Evolutionary conservation across 257 asterid species (phyloP).

Genomic region (Sherardia arvensis): DNA sequence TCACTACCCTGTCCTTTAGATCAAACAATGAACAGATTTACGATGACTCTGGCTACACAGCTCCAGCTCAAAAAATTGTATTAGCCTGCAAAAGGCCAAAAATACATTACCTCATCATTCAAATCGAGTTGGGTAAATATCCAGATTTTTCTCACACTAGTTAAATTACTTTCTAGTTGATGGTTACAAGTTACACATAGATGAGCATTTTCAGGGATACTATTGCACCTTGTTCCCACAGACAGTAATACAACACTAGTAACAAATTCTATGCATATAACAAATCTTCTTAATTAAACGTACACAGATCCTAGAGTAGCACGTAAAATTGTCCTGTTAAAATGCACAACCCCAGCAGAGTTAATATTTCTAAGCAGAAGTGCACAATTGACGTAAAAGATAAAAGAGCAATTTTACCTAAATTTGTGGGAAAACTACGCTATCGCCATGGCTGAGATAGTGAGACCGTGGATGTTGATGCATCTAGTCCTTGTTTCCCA

Average conservation of each 20-base stretch:
- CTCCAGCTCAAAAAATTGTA: slow-evolving; percentile 4
- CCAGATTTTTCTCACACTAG: too few relatives aligned
- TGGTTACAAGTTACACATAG: too few relatives aligned
- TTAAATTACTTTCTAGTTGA: too few relatives aligned
- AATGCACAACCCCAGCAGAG: neutral
- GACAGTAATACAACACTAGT: too few relatives aligned
- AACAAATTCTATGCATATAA: neutral
- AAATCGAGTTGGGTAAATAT: neutral
- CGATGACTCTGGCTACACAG: slow-evolving; percentile 10
- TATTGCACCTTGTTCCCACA: too few relatives aligned
- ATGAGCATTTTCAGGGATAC: neutral
- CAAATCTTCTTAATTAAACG: neutral
- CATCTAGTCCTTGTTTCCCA: slow-evolving; percentile 62
- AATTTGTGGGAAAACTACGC: slow-evolving; percentile 8
- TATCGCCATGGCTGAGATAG: slow-evolving; percentile 80
- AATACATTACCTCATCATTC: neutral
- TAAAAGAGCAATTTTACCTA: slow-evolving; percentile 7
- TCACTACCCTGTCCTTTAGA: neutral
- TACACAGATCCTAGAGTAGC: too few relatives aligned
- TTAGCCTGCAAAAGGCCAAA: slow-evolving; percentile 5
- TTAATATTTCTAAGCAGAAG: neutral
- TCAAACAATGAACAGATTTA: slow-evolving; percentile 6
- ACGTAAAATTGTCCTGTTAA: neutral
- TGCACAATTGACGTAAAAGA: neutral
- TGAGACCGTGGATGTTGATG: slow-evolving; percentile 50